Evolutionary conservation across 2,329 filamentous ascomycete genomes (phyloP), one percentile per base, ranked within the genome.

Genomic region (Curvularia eragrostidis): DNA sequence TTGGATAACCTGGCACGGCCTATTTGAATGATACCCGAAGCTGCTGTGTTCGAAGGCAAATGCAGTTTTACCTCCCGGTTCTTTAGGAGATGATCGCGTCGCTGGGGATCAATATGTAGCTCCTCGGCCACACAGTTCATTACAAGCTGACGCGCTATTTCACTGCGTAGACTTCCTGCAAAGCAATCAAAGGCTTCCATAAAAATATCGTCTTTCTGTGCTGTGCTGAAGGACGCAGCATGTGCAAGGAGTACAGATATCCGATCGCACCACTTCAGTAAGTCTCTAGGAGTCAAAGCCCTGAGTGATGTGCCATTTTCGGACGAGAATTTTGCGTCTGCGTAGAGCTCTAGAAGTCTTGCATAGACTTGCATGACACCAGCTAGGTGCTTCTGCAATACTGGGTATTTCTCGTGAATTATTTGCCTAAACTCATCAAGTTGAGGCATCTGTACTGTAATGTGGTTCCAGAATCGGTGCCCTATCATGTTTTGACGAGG

Each of bases 131-230:
- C 91, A 43, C 85, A 85, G 47, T 83, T 81, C 42, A 90, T 85
- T 30, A 96, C 79, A 4, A 81, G 77, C 46, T 81, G 79, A 48
- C 87, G 86, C 28, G 87, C 79, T 12, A 85, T 81, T 28, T 83
- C 83, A 55, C 89, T 89, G 9, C 90, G 89, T 44, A 95, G 81
- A 71, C 90, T 91, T 52, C 91, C 91, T 41, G 91, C 88, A 75
- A 99, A 98, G 72, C 93, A 96, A 76, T 99, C 95, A 51, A 95
- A 84, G 0, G 93, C 91, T 73, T 99, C 95, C 79, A 97, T 86
- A 70, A 97, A 97, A 77, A 98, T 96, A 68, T 90, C 87, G 69
- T 97, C 90, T 63, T 89, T 82, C 73, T 95, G 90, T 19, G 85
- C 82, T 10, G 87, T 87, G 23, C 85, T 89, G 63, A 84, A 88